These are phyloP conservation scores for Phytophthora syringae DNA, from an alignment of 352 stramenopile genomes.

Conservation along the genomic window DNA sequence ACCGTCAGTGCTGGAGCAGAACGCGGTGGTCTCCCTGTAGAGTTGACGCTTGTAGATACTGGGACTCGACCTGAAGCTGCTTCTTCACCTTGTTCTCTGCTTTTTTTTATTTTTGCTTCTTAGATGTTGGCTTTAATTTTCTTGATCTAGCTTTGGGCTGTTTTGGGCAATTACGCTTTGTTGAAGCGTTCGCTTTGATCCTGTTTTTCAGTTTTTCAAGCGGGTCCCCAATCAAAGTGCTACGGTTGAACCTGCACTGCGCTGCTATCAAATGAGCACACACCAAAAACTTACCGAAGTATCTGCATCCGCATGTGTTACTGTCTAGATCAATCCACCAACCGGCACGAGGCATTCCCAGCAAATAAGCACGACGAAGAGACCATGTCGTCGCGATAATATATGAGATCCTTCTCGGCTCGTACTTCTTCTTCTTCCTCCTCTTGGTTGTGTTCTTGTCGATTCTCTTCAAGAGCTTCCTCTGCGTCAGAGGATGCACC, in stretches of 20 bases:
- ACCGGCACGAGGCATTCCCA: conserved; percentile 4
- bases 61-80: no score
- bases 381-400: not conserved
- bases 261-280: conserved; percentile 3
- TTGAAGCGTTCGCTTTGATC: no score
- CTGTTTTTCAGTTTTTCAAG: conserved; percentile 43
- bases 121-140: no score
- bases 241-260: not conserved
- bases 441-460: not conserved
- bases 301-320: conserved; percentile 4
- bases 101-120: no score
- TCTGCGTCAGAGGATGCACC: not conserved
- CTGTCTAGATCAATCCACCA: not conserved
- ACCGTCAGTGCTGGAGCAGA: no score
- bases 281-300: conserved; percentile 3
- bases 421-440: not conserved
- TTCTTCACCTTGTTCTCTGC: no score
- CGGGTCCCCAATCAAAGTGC: not conserved
- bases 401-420: conserved; percentile 6
- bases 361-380: not conserved
- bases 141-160: no score
- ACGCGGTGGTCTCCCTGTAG: no score
- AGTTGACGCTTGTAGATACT: no score
- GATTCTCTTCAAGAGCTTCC: not conserved
- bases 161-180: no score